Base-by-base conservation (phyloP, 2,329 filamentous ascomycete genomes). In the Phoma sp. region DNA sequence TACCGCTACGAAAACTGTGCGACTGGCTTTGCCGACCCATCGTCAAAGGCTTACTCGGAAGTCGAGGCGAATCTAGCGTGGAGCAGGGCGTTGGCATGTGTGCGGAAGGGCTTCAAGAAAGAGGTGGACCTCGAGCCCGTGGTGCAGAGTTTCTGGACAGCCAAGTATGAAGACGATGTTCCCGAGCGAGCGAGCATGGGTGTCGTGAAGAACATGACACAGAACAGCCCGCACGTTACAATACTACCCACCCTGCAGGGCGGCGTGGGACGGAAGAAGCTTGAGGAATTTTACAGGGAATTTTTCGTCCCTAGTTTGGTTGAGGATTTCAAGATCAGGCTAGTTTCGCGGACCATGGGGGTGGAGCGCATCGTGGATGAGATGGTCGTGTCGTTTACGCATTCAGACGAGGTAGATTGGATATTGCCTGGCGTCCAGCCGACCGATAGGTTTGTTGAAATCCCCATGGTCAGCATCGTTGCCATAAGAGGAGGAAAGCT, bases 301-400 rank as follows among this genome's bases (percentile, higher is more conserved):
- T 81, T 81, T 57, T 86, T 86, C 70, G 77, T 85, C 6, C 78
- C 80, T 1, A 76, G 76, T 31, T 77, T 83, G 32, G 84, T 85
- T 4, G 79, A 81, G 0, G 81, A 81, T 15, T 78, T 85, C 68
- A 76, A 76, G 13, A 80, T 86, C 31, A 77, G 80, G 15, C 74
- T 87, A 7, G 69, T 87, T 7, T 83, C 80, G 8, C 77, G 84
- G 17, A 87, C 84, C 0, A 74, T 83, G 2, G 84, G 84, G 6
- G 75, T 79, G 0, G 83, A 87, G 64, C 78, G 82, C 2, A 76
- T 87, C 2, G 85, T 85, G 2, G 85, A 87, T 58, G 85, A 87
- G 62, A 78, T 86, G 68, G 75, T 84, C 15, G 64, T 84, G 4
- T 78, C 77, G 0, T 87, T 86, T 61, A 80, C 80, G 31, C 85